Evolutionary conservation across 106 monocot species (phyloP).

Genomic region (Acorus calamus): DNA sequence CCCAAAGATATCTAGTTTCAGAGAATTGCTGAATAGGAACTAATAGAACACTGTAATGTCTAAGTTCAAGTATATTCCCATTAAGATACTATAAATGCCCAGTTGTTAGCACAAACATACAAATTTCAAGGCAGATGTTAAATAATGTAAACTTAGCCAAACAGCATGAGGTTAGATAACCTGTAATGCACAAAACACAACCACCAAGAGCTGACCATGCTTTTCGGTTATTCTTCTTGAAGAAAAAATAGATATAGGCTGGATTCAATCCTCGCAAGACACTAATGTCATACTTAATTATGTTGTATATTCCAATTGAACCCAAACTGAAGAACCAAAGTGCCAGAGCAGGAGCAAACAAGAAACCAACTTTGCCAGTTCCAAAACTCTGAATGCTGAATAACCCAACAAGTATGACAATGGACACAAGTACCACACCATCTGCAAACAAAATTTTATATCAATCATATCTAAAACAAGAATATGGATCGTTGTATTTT

Average conservation of each 20-base stretch:
- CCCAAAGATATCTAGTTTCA: too few species aligned
- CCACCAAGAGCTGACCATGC: constrained; percentile 96
- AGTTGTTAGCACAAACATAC: too few species aligned
- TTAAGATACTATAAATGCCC: too few species aligned
- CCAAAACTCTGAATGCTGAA: constrained; percentile 90
- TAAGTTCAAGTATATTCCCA: too few species aligned
- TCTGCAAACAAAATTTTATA: constrained; percentile 31
- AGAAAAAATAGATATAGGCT: constrained; percentile 71
- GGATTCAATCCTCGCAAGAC: constrained; percentile 79
- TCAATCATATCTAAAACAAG: neutral
- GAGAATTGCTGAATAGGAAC: too few species aligned
- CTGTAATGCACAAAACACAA: constrained; percentile 91
- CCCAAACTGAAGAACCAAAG: constrained; percentile 84
- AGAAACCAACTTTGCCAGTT: constrained; percentile 79
- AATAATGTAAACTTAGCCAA: neutral
- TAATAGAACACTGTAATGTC: too few species aligned
- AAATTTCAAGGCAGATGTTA: neutral
- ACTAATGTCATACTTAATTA: constrained; percentile 57
- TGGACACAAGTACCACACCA: constrained; percentile 59
- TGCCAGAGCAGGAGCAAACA: constrained; percentile 74
- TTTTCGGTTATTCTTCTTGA: constrained; percentile 43
- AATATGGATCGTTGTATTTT: neutral
- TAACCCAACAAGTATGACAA: constrained; percentile 52
- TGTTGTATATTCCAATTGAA: constrained; percentile 76
- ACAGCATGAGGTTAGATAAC: constrained; percentile 12